Evolutionary conservation across 2,329 filamentous ascomycete species (phyloP), one percentile per base, ranked within the genome.

Genomic region (Sphaerulina populicola): DNA sequence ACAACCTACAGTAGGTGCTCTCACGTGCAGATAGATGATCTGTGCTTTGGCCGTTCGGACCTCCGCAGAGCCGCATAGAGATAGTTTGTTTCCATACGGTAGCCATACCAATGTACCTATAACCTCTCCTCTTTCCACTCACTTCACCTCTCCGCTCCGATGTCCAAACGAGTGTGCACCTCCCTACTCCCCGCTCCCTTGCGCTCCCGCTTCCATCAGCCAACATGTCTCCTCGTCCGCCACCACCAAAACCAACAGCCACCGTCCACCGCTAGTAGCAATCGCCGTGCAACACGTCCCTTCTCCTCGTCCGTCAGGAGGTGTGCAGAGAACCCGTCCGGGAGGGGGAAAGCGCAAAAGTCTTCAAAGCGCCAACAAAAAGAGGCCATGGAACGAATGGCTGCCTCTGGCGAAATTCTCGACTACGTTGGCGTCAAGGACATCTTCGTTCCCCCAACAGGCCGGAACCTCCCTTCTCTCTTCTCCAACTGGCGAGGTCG

Each of bases 391-490:
- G 68, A 68, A 27, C 43, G 52, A 49, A 37, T 54, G 47, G 23
- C 23, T 30, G 53, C 46, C 27, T 58, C 48, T 51, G 64, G 59
- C 50, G 50, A 49, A 51, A 57, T 62, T 44, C 67, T 58, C 36
- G 59, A 72, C 51, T 70, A 74, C 57, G 58, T 75, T 15, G 74
- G 74, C 31, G 38, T 76, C 40, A 71, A 71, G 33, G 60, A 59
- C 27, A 67, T 62, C 5, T 63, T 67, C 49, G 51, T 69, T 36
- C 63, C 63, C 42, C 66, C 66, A 4, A 53, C 57, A 4, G 53
- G 57, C 15, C 40, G 39, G 38, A 59, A 61, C 12, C 51, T 61
- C 10, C 65, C 64, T 8, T 54, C 53, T 10, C 51, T 55, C 39
- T 36, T 56, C 23, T 49, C 27, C 10, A 41, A 59, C n/a, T 45